Percentiles rank a stretch among this genome's conserved stretches.
Conservation (phyloP, 2,329 filamentous ascomycete species). For the Blastomyces percursus region DNA sequence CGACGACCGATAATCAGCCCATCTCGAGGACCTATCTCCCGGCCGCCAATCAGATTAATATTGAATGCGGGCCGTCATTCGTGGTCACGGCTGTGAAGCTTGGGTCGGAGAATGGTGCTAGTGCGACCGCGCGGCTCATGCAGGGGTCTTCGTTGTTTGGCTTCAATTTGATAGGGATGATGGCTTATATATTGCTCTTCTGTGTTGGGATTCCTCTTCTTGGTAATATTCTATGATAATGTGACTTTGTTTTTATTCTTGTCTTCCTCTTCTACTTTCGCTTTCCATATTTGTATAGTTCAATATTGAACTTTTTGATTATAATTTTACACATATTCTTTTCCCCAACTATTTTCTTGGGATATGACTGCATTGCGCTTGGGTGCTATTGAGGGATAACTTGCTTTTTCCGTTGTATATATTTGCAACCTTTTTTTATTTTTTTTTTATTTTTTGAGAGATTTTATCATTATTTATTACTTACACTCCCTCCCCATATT, state of each 20-base stretch:
- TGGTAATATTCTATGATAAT: conserved; percentile 2
- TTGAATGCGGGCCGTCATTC: conserved; percentile 47
- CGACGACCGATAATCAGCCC: conserved; percentile 53
- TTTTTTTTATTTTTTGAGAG: no score
- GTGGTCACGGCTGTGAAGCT: conserved; percentile 20
- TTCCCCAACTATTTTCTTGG: not conserved
- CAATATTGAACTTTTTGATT: not conserved
- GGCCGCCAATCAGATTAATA: conserved; percentile 64
- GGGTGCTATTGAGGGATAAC: not conserved
- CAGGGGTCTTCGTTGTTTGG: not conserved
- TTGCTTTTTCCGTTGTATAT: not conserved
- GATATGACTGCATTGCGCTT: not conserved
- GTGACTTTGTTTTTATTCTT: not conserved
- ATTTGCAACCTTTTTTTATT: not conserved
- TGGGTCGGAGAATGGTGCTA: not conserved
- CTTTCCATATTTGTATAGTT: not conserved
- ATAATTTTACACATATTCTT: not conserved
- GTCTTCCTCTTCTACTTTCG: not conserved
- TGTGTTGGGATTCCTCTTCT: conserved; percentile 4
- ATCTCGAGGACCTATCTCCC: conserved; percentile 57
- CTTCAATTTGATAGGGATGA: not conserved
- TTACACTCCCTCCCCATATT: not conserved
- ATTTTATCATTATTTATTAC: no score
- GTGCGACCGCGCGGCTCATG: not conserved
- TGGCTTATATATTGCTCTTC: conserved; percentile 6